A percentile compares a stretch with the other conserved stretches of the same genome.
Evolutionary conservation across 768 basidiomycete genomes (phyloP).

Genomic region (Trametes maxima): DNA sequence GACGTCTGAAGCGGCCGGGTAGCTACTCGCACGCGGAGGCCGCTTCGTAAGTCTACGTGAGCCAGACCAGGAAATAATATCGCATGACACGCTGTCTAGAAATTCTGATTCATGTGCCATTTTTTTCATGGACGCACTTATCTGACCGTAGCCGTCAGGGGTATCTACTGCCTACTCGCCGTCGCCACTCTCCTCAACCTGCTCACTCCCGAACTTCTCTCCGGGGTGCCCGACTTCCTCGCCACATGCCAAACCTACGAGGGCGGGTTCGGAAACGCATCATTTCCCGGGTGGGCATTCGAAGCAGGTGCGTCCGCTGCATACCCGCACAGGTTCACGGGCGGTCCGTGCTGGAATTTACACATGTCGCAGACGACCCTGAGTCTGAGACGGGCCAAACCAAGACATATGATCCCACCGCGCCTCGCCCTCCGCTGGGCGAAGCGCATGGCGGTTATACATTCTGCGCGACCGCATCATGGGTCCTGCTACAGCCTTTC

Average conservation of each 20-base stretch:
- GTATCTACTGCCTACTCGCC: conserved; percentile 89
- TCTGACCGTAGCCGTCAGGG: conserved; percentile 48
- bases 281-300: conserved; percentile 33
- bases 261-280: conserved; percentile 70
- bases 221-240: conserved; percentile 76
- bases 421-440: conserved; percentile 76
- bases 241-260: conserved; percentile 96
- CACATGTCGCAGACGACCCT: conserved; percentile 6
- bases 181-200: conserved; percentile 83
- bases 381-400: not conserved
- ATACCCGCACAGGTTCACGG: not conserved
- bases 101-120: too few species aligned
- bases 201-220: conserved; percentile 84
- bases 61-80: not conserved
- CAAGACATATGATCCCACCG: conserved; percentile 30
- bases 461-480: conserved; percentile 87
- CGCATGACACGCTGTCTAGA: not conserved
- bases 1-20: too few species aligned
- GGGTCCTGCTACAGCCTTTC: conserved; percentile 74
- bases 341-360: conserved; percentile 41
- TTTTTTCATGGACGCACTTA: not conserved
- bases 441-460: conserved; percentile 99
- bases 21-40: too few species aligned
- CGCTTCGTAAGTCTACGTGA: too few species aligned
- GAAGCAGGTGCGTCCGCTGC: conserved; percentile 18